Base-by-base conservation (phyloP, 306 rosid genomes). In the Pyrus pyrifolia region DNA sequence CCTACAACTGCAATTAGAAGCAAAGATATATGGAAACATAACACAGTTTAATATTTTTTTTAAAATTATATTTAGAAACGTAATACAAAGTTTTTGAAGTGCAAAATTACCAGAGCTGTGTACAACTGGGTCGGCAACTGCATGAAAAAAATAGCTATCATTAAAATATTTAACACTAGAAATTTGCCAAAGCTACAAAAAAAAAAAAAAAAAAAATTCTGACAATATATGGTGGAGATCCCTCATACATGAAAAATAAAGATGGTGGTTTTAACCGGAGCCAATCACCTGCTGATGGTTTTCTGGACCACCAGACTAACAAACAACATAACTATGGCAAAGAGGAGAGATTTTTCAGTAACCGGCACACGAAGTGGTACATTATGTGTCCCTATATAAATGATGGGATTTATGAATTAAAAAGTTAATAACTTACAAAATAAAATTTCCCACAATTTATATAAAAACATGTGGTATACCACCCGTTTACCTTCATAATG, bases 51-150 rank as follows among this genome's bases (percentile, higher is more conserved):
- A 19, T 53, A 19, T 53, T 53, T 53, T 53, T 19, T 0, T 23
- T 0, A 0, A 19, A 21, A 19, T 19, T 22, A 13, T 22, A 8
- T 23, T 45, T 11, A 64, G 51, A 67, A 57, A 45, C 15, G 71
- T 10, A 4, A 51, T 0, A 3, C 49, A 14, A 71, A 11, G 21
- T 14, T 27, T 15, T 60, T 42, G 42, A 17, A 74, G 29, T 66
- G 70, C 59, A 72, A 13, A 72, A 11, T 84, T 86, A 95, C 99
- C 96, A 95, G 90, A 79, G 97, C 99, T 59, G 97, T 95, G 72
- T 95, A 95, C 74, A 79, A 91, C 71, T 95, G 99, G 60, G 99
- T 95, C 1, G 97, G 99, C 82, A 95, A 71, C 99, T 95, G 93
- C 86, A 83, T 51, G 71, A 57, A 65, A 77, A 44, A 51, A n/a